These are phyloP conservation scores for Cryptococcus sp. DNA, from an alignment of 1,284 basidiomycete species.

Conservation along the genomic window DNA sequence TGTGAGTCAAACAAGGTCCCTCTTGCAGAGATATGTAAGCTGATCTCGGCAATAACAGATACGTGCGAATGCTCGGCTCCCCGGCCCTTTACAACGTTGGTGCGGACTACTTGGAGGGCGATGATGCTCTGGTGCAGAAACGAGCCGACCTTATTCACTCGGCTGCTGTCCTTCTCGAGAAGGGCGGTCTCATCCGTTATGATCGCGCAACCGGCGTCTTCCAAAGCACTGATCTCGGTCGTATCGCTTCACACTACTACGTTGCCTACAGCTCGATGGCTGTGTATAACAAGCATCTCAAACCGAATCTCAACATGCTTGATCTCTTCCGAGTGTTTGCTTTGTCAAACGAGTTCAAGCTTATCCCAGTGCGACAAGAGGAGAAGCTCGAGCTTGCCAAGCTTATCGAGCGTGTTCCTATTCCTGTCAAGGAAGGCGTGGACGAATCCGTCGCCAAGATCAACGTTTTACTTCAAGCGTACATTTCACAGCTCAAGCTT, in stretches of 20 bases:
- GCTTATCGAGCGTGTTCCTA: slow-evolving; percentile 90
- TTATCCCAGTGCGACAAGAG: slow-evolving; percentile 78
- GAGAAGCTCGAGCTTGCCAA: slow-evolving; percentile 93
- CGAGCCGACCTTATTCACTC: slow-evolving; percentile 91
- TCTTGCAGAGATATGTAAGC: no score
- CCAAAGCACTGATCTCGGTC: slow-evolving; percentile 86
- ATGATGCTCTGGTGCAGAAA: slow-evolving; percentile 84
- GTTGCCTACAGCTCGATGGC: slow-evolving; percentile 96
- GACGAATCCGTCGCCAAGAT: slow-evolving; percentile 97
- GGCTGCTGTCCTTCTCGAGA: slow-evolving; percentile 90
- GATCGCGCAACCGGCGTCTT: slow-evolving; percentile 86
- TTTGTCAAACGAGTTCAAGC: slow-evolving; percentile 94
- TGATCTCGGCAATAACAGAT: slow-evolving; percentile 56
- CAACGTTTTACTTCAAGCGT: slow-evolving; percentile 93
- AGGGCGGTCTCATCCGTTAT: slow-evolving; percentile 91
- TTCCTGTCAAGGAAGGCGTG: slow-evolving; percentile 94
- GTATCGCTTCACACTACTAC: slow-evolving; percentile 96
- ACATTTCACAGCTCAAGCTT: slow-evolving; percentile 91
- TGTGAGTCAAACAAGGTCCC: slow-evolving; percentile 59
- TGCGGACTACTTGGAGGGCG: slow-evolving; percentile 81
- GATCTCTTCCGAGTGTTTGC: slow-evolving; percentile 97
- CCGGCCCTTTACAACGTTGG: slow-evolving; percentile 88
- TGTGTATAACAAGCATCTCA: slow-evolving; percentile 92
- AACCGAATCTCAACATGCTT: slow-evolving; percentile 80
- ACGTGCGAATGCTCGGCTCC: slow-evolving; percentile 93